These are phyloP conservation scores for Pholiota molesta DNA, from an alignment of 768 basidiomycete species.

Conservation along the genomic window DNA sequence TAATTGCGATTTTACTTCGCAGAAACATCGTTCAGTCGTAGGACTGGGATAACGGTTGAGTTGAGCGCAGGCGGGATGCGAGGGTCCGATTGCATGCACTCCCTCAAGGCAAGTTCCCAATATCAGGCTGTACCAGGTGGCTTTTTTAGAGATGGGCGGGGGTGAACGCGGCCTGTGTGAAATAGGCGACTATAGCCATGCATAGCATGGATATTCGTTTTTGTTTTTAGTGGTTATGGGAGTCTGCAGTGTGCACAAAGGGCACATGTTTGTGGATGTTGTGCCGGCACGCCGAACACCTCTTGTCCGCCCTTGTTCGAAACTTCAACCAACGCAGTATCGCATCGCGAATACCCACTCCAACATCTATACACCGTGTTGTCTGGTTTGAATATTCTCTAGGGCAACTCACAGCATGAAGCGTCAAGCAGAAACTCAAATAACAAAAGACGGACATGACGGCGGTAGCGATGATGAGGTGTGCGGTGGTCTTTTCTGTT, in stretches of 20 bases:
- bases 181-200: too few relatives aligned
- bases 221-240: too few relatives aligned
- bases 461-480: slow-evolving; percentile 38
- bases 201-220: too few relatives aligned
- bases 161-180: too few relatives aligned
- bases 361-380: neutral
- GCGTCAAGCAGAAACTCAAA: slow-evolving; percentile 72
- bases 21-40: too few relatives aligned
- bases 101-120: too few relatives aligned
- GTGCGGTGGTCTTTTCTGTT: neutral
- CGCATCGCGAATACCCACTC: neutral
- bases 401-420: slow-evolving; percentile 48
- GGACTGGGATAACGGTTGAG: too few relatives aligned
- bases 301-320: neutral
- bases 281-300: neutral
- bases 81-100: too few relatives aligned
- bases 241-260: neutral
- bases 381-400: neutral
- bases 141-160: too few relatives aligned
- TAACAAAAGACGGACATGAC: slow-evolving; percentile 54
- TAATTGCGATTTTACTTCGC: too few relatives aligned
- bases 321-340: slow-evolving; percentile 2
- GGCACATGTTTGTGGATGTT: neutral
- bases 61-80: too few relatives aligned
- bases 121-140: too few relatives aligned